Conservation (phyloP, 1,284 basidiomycete species). For the Quambalaria eucalypti region DNA sequence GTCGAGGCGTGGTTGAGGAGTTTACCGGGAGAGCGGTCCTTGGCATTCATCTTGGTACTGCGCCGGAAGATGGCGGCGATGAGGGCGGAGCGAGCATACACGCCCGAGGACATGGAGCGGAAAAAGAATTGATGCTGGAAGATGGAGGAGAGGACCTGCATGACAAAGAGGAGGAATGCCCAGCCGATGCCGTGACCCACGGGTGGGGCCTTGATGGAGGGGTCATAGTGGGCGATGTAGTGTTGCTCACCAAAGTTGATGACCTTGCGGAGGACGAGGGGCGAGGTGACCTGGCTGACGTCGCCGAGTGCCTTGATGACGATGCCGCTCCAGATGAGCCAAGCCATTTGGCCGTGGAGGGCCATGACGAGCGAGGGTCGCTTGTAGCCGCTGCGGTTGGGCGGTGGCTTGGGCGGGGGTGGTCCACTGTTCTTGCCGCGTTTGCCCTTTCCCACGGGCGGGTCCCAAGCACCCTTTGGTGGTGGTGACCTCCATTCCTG, state of each 20-base stretch:
- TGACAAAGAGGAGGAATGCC: slow-evolving; percentile 54
- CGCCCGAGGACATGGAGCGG: slow-evolving; percentile 49
- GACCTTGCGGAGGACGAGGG: slow-evolving; percentile 36
- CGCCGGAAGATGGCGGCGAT: slow-evolving; percentile 80
- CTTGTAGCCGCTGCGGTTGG: slow-evolving; percentile 16
- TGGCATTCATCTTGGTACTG: slow-evolving; percentile 66
- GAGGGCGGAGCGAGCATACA: slow-evolving; percentile 72
- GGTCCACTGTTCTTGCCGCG: slow-evolving; percentile 4
- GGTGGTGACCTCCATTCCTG: slow-evolving; percentile 29
- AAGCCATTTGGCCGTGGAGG: slow-evolving; percentile 70
- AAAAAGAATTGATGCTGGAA: slow-evolving; percentile 74
- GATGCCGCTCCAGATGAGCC: slow-evolving; percentile 73
- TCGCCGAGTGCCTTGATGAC: slow-evolving; percentile 53
- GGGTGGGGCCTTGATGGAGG: slow-evolving; percentile 12
- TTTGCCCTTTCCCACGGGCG: background rate
- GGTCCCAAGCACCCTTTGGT: background rate
- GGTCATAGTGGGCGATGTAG: slow-evolving; percentile 10
- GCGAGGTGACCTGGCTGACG: slow-evolving; percentile 31
- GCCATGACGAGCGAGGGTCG: slow-evolving; percentile 62
- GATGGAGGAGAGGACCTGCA: slow-evolving; percentile 64
- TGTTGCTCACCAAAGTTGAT: slow-evolving; percentile 27
- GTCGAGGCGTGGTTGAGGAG: slow-evolving; percentile 88
- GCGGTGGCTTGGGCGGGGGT: background rate
- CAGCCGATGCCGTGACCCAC: slow-evolving; percentile 35
- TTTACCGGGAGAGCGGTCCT: slow-evolving; percentile 72